Conservation (phyloP, 345 rosid species). For the Populus nigra region DNA sequence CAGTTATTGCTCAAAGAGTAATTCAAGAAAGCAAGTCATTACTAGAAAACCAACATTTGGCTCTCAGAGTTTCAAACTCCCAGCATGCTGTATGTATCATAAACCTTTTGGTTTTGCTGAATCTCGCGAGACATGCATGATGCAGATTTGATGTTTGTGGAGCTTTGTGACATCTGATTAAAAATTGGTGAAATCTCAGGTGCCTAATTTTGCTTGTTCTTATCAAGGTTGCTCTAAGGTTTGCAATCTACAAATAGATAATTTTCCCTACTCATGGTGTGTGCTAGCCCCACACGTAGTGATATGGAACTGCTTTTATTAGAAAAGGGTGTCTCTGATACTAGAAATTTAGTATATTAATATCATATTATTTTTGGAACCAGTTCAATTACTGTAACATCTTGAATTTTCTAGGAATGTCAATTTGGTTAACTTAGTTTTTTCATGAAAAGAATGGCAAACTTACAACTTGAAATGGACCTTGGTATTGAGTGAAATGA, state of each 20-base stretch:
- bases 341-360: neutral
- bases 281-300: neutral
- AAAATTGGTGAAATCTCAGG: neutral
- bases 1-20: constrained; percentile 85
- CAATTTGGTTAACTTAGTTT: neutral
- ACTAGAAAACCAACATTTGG: constrained; percentile 62
- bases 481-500: neutral
- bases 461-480: neutral
- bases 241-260: too few relatives aligned
- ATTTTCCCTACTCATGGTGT: neutral
- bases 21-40: constrained; percentile 94
- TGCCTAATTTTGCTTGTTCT: neutral
- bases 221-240: neutral
- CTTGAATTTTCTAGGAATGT: neutral
- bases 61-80: constrained; percentile 31
- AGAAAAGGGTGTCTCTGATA: too few relatives aligned
- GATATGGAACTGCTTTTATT: neutral
- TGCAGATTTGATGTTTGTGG: neutral
- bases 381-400: neutral
- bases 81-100: constrained; percentile 43
- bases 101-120: neutral
- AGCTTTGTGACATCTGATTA: neutral
- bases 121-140: neutral
- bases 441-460: neutral
- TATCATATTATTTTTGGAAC: neutral